phyloP scores from a whole-genome alignment of 305 asterid genomes.

The Petunia hybrid region DNA sequence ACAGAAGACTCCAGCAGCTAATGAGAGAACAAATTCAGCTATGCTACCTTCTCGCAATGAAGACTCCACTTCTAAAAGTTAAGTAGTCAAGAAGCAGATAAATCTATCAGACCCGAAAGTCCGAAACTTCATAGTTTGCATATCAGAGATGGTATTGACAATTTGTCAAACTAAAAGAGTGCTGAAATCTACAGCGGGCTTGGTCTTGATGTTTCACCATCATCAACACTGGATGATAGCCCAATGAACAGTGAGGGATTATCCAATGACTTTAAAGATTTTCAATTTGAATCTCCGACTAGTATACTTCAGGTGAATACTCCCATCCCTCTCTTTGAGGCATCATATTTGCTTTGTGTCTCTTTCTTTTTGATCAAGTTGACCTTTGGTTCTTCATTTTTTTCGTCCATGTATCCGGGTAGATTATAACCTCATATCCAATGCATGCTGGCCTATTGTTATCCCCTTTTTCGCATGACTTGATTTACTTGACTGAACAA shows the following conservation, averaged over 20 bases:
- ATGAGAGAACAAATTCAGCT: constrained; percentile 50
- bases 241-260: constrained; percentile 52
- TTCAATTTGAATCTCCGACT: constrained; percentile 75
- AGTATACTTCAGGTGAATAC: constrained; percentile 87
- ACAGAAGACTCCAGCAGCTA: constrained; percentile 34
- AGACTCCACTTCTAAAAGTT: constrained; percentile 57
- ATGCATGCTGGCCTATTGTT: constrained; percentile 51
- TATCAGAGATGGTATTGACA: constrained; percentile 75
- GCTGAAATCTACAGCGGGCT: constrained; percentile 93
- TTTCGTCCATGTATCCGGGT: constrained; percentile 40
- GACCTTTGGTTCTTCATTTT: constrained; percentile 18
- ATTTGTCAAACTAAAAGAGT: constrained; percentile 71
- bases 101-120: constrained; percentile 65
- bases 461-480: constrained; percentile 85
- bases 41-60: constrained; percentile 50
- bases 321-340: constrained; percentile 15
- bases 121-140: constrained; percentile 62
- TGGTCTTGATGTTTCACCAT: constrained; percentile 90
- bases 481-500: constrained; percentile 58
- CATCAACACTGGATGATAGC: constrained; percentile 83
- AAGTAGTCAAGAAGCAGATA: constrained; percentile 47
- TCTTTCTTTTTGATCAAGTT: constrained; percentile 23
- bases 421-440: constrained; percentile 85
- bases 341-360: background rate
- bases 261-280: constrained; percentile 50